These are phyloP conservation scores for Tylopilus orsonianus DNA, from an alignment of 1,284 basidiomycete genomes.

Conservation along the genomic window DNA sequence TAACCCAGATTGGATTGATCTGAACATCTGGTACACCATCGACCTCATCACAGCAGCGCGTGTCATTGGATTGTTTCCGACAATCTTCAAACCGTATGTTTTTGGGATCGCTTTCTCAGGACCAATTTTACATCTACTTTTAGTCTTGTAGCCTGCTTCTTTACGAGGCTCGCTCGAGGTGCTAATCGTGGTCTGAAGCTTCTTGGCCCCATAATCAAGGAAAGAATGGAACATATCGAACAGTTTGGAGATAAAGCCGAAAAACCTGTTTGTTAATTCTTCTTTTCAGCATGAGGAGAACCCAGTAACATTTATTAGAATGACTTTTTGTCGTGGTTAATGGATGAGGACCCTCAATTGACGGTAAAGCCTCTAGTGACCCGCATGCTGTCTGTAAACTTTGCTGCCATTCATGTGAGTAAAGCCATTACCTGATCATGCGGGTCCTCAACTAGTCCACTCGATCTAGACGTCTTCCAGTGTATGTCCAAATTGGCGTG, in stretches of 20 bases:
- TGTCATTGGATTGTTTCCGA: constrained; percentile 37
- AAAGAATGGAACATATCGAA: constrained; percentile 32
- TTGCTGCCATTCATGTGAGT: constrained; percentile 39
- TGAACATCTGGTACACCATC: constrained; percentile 36
- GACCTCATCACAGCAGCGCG: constrained; percentile 32
- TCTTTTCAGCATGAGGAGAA: constrained; percentile 29
- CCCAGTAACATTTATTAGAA: not conserved
- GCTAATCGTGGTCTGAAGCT: constrained; percentile 22
- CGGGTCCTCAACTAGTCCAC: not conserved
- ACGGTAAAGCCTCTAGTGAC: constrained; percentile 29
- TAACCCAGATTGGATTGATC: constrained; percentile 36
- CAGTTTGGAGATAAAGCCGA: constrained; percentile 36
- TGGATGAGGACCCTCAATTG: constrained; percentile 38
- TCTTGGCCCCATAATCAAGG: constrained; percentile 36
- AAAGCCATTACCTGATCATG: not conserved
- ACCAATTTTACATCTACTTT: fast-evolving
- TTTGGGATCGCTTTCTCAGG: not conserved
- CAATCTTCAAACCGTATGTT: constrained; percentile 39
- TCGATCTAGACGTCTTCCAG: not conserved
- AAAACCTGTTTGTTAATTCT: constrained; percentile 34
- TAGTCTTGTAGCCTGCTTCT: constrained; percentile 2
- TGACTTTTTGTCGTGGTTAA: constrained; percentile 40
- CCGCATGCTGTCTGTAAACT: constrained; percentile 37
- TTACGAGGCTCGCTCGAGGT: not conserved
- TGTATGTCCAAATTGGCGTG: not conserved